Base-by-base conservation (phyloP, 2,329 filamentous ascomycete genomes). In the Fusarium sp. region DNA sequence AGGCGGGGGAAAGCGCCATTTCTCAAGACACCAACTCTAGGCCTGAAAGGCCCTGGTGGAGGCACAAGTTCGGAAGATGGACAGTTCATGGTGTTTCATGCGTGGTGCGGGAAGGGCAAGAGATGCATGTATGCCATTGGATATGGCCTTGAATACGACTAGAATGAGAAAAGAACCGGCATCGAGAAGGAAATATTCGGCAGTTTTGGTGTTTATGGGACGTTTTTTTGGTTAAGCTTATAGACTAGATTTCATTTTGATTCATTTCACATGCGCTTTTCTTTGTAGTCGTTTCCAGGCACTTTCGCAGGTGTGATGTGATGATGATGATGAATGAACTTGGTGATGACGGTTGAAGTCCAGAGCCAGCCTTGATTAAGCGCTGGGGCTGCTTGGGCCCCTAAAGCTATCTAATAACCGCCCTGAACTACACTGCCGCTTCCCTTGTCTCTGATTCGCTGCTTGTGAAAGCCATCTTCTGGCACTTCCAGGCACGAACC, bases 31-130 rank as follows among this genome's bases (percentile, higher is more conserved):
- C 83, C 82, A 26, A 79, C 83, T 58, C 80, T 82, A 59, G 81
- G 79, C 48, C 79, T 86, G 18, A 78, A 77, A 13, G 82, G 82
- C 20, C 85, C 85, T 0, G 85, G 85, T 17, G 85, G 85, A 17
- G 83, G 81, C 17, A 84, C 81, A 36, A 82, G 80, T 35, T 71
- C 49, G 60, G 75, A 74, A 31, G 78, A 79, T 24, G 81, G 79
- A 17, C 71, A 76, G 17, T 71, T 83, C 36, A 54, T 79, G 61
- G 81, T 81, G 17, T 85, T 84, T 61, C 84, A 85, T 52, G 82
- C 79, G 13, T 77, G 82, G 65, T 85, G 84, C 58, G 45, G 47
- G 6, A 66, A 75, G 26, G 54, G 70, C 5, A 80, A 75, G 45
- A 74, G 82, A 58, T 85, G 83, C 60, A 80, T 85, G 79, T 83